Evolutionary conservation across 1,139 yeast genomes (phyloP), one percentile per base, ranked within the genome.

Genomic region (Williopsis jadinii): DNA sequence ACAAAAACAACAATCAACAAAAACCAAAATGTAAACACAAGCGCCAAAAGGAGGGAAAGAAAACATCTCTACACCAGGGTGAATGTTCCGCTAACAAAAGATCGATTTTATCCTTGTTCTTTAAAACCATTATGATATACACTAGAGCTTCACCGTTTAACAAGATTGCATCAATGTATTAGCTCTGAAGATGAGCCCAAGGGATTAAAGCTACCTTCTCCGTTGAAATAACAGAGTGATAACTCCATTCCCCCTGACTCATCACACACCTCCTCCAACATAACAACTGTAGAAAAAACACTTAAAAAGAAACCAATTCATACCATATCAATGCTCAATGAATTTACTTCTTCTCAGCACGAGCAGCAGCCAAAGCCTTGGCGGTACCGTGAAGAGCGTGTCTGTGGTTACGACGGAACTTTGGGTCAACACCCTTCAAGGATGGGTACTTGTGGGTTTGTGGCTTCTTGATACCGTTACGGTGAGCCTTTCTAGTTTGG

Each of bases 401-500:
- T 78, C 87, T 88, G 92, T 90, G 97, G 95, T 92, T 92, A 80
- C 97, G 86, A 71, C 81, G 82, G 95, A 92, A 92, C 84, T 92
- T 92, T 69, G 98, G 83, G 74, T 92, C 97, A 71, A 90, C 97
- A 79, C 95, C 95, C 78, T 86, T 90, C 74, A 87, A 80, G 58
- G 97, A 88, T 62, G 97, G 95, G 82, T 90, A 87, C 80, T 86
- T 90, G 95, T 80, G 74, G 68, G 96, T 84, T 81, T 77, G 84
- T 65, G 97, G 96, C 90, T 90, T 92, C 86, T 90, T 92, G 79
- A 92, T 92, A 77, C 98, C 98, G 86, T 92, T 92, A 73, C 82
- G 90, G 96, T 92, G 98, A 67, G 97, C 97, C 95, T 92, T 92
- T 72, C 75, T 84, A 88, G 85, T 86, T 75, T 92, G 97, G 95